These are phyloP conservation scores for Omphalotus olearius DNA, from an alignment of 1,284 basidiomycete genomes.

Conservation along the genomic window DNA sequence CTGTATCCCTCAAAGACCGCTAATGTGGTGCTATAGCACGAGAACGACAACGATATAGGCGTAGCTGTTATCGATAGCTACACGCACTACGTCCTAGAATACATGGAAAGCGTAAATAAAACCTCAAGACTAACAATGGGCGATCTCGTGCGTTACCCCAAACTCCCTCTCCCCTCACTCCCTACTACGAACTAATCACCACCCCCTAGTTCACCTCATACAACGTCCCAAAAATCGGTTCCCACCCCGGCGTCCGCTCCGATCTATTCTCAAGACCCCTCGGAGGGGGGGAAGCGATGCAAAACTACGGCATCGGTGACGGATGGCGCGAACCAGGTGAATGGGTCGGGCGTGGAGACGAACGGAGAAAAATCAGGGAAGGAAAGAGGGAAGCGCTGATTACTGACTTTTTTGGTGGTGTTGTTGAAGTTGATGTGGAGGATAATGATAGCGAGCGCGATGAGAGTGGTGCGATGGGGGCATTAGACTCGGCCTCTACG, in stretches of 20 bases:
- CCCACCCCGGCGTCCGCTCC: constrained; percentile 82
- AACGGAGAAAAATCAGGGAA: not conserved
- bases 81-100: constrained; percentile 90
- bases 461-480: no score
- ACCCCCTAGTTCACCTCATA: constrained; percentile 72
- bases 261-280: constrained; percentile 60
- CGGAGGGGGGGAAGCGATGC: constrained; percentile 8
- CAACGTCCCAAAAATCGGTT: constrained; percentile 72
- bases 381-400: constrained; percentile 9
- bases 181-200: constrained; percentile 3
- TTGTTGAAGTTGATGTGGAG: constrained; percentile 10
- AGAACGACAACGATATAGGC: constrained; percentile 91
- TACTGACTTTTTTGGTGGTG: constrained; percentile 16
- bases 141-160: constrained; percentile 65
- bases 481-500: no score
- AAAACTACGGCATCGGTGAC: constrained; percentile 6
- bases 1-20: no score
- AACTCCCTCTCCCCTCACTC: not conserved
- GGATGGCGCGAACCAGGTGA: constrained; percentile 12
- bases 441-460: not conserved
- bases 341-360: constrained; percentile 11
- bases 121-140: constrained; percentile 79
- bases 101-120: constrained; percentile 91
- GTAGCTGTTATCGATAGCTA: constrained; percentile 95
- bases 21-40: constrained; percentile 65